Evolutionary conservation across 176 grass and related monocot species (phyloP).

Genomic region (Thalia dealbata): DNA sequence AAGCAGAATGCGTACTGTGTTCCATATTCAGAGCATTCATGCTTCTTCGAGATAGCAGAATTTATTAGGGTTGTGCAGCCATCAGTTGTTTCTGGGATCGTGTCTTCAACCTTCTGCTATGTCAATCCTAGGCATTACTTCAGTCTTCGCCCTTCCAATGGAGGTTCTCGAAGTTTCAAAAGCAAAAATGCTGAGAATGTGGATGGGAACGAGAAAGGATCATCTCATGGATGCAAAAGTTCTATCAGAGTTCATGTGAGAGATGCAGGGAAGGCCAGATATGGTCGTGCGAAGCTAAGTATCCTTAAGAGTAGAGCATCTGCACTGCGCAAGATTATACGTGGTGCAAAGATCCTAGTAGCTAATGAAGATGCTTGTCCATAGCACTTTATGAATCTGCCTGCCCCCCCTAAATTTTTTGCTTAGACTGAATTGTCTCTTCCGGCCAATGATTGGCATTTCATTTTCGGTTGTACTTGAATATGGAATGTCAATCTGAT

Average conservation of each 20-base stretch:
- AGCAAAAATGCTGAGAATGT: conserved; percentile 10
- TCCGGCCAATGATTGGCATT: too few relatives aligned
- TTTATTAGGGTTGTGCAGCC: conserved; percentile 49
- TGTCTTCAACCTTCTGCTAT: conserved; percentile 46
- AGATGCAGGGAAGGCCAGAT: conserved; percentile 28
- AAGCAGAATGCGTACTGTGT: conserved; percentile 52
- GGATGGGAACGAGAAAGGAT: conserved; percentile 23
- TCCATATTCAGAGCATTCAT: conserved; percentile 75
- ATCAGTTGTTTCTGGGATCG: conserved; percentile 42
- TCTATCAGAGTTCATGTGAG: conserved; percentile 24
- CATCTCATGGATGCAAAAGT: conserved; percentile 4
- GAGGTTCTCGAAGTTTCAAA: conserved; percentile 11
- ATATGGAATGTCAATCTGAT: too few relatives aligned
- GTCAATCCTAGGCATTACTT: conserved; percentile 56
- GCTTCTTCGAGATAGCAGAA: conserved; percentile 57
- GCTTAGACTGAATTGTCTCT: too few relatives aligned
- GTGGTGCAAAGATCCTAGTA: conserved; percentile 43
- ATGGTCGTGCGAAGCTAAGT: conserved; percentile 7
- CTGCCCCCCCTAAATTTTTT: background rate
- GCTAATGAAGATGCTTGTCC: conserved; percentile 16
- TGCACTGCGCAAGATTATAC: conserved; percentile 33
- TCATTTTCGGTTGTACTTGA: too few relatives aligned
- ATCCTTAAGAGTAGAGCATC: conserved; percentile 37
- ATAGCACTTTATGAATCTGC: background rate
- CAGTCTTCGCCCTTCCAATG: conserved; percentile 9